Evolutionary conservation across 1,284 basidiomycete genomes (phyloP), one percentile per base, ranked within the genome.

Genomic region (Vanrija sp.): DNA sequence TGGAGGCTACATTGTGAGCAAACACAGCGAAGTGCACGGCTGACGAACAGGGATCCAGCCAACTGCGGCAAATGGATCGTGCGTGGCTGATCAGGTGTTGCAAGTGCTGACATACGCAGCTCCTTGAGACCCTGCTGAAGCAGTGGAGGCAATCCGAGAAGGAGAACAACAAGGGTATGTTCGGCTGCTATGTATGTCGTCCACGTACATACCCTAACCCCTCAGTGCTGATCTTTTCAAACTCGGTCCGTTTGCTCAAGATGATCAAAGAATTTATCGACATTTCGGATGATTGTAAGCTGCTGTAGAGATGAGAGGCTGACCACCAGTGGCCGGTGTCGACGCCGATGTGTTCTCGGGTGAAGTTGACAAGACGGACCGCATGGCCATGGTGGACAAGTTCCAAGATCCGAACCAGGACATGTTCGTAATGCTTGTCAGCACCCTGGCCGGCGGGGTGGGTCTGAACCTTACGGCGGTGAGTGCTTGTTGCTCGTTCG

Each of bases 51-150:
- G 39, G 72, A 79, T 24, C 63, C 71, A 0, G 64, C 60, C 12
- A 73, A 78, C 27, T 80, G 79, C 53, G 79, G 79, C 9, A 81
- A 81, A 60, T 81, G 79, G 79, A 62, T 53, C 16, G 76, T 77
- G 20, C 47, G 72, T 54, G 1, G 16, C 22, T n/a, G 7, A 24
- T 7, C 24, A 3, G 12, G 18, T 9, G 10, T 19, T 16, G n/a
- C n/a, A 25, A 14, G 4, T 31, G 10, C 23, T 53, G 14, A 47
- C 47, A 1, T 12, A 41, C 12, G 2, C 61, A 78, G 73, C 70
- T 79, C 12, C 69, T 81, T 0, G 54, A 69, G 20, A 64, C 64
- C 3, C 62, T 80, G 8, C 61, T 81, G 10, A 31, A 59, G 1
- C 60, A 71, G 6, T 81, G 79, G 79, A 63, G 75, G n/a, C 43